Conservation (phyloP, 2,329 filamentous ascomycete species). For the Aspergillus sp. region DNA sequence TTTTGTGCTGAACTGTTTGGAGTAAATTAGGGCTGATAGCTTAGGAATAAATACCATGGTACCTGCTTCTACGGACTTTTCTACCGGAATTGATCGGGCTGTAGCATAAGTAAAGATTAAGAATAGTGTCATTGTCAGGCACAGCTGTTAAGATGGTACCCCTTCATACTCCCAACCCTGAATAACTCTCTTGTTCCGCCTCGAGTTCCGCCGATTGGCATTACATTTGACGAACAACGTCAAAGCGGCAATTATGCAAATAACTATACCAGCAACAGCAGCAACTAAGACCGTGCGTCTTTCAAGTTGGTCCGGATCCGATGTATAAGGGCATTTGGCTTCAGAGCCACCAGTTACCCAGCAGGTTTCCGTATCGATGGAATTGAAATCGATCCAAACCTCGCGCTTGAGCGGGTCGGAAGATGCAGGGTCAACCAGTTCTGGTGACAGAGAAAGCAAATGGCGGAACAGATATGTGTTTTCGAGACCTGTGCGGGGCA, state of each 20-base stretch:
- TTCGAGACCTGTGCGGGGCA: slow-evolving; percentile 63
- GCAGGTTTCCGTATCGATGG: slow-evolving; percentile 55
- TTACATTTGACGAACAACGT: slow-evolving; percentile 66
- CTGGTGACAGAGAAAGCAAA: slow-evolving; percentile 30
- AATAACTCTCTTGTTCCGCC: slow-evolving; percentile 51
- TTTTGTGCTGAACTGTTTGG: slow-evolving; percentile 7
- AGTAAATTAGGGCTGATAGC: slow-evolving; percentile 12
- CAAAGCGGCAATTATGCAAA: slow-evolving; percentile 59
- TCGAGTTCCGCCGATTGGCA: slow-evolving; percentile 56
- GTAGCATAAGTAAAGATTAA: background rate
- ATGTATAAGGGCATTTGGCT: slow-evolving; percentile 58
- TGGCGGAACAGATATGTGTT: slow-evolving; percentile 58
- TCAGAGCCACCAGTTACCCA: slow-evolving; percentile 61
- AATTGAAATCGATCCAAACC: slow-evolving; percentile 63
- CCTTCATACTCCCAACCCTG: slow-evolving; percentile 68
- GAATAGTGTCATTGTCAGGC: background rate
- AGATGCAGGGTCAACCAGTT: slow-evolving; percentile 26
- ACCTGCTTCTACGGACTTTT: background rate
- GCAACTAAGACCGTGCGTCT: slow-evolving; percentile 58
- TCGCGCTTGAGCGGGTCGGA: slow-evolving; percentile 30
- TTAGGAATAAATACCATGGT: slow-evolving; percentile 5
- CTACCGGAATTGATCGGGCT: background rate
- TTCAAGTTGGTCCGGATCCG: slow-evolving; percentile 43
- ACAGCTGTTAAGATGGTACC: slow-evolving; percentile 50
- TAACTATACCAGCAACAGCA: slow-evolving; percentile 61